A percentile compares a stretch with the other conserved stretches of the same genome.
These are phyloP conservation scores for Cyphellophora attinorum DNA, from an alignment of 2,329 filamentous ascomycete species.

Conservation along the genomic window DNA sequence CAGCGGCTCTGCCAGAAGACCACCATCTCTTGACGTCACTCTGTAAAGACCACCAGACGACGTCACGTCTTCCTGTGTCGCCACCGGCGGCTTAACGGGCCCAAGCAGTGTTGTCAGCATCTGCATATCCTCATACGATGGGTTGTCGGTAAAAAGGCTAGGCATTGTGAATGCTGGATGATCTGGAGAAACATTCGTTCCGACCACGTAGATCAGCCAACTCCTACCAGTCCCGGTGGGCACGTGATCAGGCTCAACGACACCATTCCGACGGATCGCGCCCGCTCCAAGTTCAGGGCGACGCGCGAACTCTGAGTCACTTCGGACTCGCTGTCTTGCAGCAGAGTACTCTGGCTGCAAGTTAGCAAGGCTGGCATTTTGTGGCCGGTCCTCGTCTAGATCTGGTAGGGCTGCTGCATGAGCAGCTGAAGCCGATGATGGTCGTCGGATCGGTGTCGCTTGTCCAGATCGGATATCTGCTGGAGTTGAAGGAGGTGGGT, in stretches of 20 bases:
- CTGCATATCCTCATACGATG: constrained; percentile 65
- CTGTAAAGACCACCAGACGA: constrained; percentile 52
- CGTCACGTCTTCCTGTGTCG: constrained; percentile 53
- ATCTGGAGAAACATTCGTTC: constrained; percentile 60
- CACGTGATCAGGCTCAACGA: constrained; percentile 50
- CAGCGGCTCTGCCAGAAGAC: constrained; percentile 38
- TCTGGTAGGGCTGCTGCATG: constrained; percentile 28
- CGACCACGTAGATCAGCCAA: constrained; percentile 65
- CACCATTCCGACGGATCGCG: constrained; percentile 52
- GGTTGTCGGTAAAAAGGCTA: constrained; percentile 59
- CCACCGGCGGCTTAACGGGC: constrained; percentile 59
- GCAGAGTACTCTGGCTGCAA: constrained; percentile 35
- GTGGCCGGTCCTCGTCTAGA: constrained; percentile 28
- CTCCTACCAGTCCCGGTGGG: constrained; percentile 46
- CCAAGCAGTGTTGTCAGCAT: constrained; percentile 57
- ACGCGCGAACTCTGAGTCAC: constrained; percentile 49
- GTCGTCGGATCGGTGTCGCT: constrained; percentile 38
- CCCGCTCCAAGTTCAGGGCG: constrained; percentile 51
- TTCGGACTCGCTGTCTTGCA: constrained; percentile 44
- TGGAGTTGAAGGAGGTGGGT: constrained; percentile 55
- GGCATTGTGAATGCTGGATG: constrained; percentile 61
- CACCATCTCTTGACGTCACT: constrained; percentile 34
- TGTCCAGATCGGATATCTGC: constrained; percentile 49
- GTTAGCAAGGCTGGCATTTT: too few species aligned
- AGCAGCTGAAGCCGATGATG: constrained; percentile 37